Evolutionary conservation across 2,329 filamentous ascomycete species (phyloP).

Genomic region (Malbranchea zuffiana): DNA sequence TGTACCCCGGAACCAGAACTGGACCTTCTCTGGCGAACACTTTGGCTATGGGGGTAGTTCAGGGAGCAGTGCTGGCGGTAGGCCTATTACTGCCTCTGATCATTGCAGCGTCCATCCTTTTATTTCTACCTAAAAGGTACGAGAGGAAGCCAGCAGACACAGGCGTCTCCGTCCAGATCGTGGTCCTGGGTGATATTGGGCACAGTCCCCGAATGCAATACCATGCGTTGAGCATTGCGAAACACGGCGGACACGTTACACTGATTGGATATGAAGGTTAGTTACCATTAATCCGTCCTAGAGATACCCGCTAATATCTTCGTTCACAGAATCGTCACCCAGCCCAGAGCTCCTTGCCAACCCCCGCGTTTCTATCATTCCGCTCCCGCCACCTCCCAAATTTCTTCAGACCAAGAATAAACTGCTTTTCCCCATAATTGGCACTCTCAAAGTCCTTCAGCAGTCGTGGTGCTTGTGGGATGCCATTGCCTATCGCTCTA

Average conservation of each 20-base stretch:
- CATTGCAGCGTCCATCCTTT: too few species aligned
- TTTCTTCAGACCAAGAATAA: conserved; percentile 56
- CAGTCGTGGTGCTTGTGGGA: conserved; percentile 63
- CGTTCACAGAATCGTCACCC: conserved; percentile 57
- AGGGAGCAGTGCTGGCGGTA: too few species aligned
- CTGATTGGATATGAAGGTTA: conserved; percentile 79
- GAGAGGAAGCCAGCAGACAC: neutral
- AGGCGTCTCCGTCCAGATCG: conserved; percentile 37
- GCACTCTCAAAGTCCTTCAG: conserved; percentile 75
- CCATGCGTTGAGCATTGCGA: conserved; percentile 84
- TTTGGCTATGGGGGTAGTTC: too few species aligned
- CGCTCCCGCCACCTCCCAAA: conserved; percentile 57
- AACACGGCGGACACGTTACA: conserved; percentile 67
- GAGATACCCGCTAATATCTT: neutral
- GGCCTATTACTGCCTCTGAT: too few species aligned
- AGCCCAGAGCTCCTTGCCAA: conserved; percentile 65
- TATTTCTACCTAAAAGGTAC: too few species aligned
- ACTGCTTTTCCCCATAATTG: conserved; percentile 64
- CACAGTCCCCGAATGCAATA: conserved; percentile 98
- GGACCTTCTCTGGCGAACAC: too few species aligned
- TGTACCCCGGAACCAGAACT: too few species aligned
- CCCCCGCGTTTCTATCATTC: conserved; percentile 57
- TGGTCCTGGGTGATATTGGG: conserved; percentile 91
- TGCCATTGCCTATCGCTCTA: conserved; percentile 61
- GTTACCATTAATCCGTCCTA: conserved; percentile 6